Percentiles rank a stretch among this genome's conserved stretches.
These are phyloP conservation scores for Usnea hakonensis DNA, from an alignment of 495 filamentous ascomycete species.

Conservation along the genomic window DNA sequence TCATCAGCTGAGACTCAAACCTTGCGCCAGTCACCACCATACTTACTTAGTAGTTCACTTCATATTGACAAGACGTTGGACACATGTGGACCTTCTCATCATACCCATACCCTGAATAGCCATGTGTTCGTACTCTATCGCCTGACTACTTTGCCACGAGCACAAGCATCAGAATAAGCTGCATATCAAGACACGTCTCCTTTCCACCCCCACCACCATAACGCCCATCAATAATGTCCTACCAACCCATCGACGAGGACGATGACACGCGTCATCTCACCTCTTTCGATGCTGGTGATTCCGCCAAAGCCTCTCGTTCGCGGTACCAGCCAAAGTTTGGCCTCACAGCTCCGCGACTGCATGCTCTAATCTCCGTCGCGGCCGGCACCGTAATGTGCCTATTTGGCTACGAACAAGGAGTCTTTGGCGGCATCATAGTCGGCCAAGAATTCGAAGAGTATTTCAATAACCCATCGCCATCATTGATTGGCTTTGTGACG, in stretches of 20 bases:
- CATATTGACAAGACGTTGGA: too few species aligned
- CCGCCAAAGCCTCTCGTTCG: neutral
- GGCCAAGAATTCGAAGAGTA: slow-evolving; percentile 18
- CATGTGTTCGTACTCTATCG: too few species aligned
- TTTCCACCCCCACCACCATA: neutral
- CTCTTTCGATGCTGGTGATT: neutral
- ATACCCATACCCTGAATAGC: too few species aligned
- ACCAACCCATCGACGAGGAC: slow-evolving; percentile 1
- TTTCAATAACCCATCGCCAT: slow-evolving; percentile 17
- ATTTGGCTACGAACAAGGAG: slow-evolving; percentile 31
- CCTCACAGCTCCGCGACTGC: slow-evolving; percentile 4
- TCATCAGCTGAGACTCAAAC: too few species aligned
- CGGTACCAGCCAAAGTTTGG: slow-evolving; percentile 1
- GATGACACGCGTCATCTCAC: neutral
- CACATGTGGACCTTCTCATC: too few species aligned
- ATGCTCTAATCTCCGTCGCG: slow-evolving; percentile 18
- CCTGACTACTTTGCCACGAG: too few species aligned
- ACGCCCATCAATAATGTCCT: slow-evolving; percentile 10
- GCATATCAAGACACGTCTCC: neutral
- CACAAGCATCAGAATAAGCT: neutral
- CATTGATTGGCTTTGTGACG: slow-evolving; percentile 18
- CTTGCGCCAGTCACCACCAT: too few species aligned
- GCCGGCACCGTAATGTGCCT: slow-evolving; percentile 23
- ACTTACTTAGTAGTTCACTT: too few species aligned
- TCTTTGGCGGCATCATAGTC: slow-evolving; percentile 28